A percentile compares a stretch with the other conserved stretches of the same genome.
These are phyloP conservation scores for Lactifluus echinatus DNA, from an alignment of 768 basidiomycete genomes.

Conservation along the genomic window DNA sequence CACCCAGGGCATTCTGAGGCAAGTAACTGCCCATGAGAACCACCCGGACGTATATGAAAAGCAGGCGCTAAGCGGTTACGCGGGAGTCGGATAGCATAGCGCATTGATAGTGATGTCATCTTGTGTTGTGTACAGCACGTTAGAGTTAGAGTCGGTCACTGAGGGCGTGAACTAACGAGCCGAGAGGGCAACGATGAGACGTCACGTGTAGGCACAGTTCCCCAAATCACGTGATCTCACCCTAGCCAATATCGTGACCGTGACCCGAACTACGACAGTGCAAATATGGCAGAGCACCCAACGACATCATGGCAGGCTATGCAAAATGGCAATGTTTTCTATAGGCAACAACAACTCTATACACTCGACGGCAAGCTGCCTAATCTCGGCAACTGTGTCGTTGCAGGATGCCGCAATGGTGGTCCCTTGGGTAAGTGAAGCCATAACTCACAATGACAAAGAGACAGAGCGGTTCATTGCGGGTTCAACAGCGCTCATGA, in stretches of 20 bases:
- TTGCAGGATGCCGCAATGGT: constrained; percentile 77
- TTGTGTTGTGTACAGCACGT: not conserved
- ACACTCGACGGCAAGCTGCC: constrained; percentile 71
- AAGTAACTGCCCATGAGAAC: not conserved
- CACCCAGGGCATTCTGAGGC: not conserved
- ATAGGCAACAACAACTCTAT: constrained; percentile 78
- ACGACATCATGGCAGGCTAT: constrained; percentile 87
- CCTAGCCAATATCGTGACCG: no score
- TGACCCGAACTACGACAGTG: no score
- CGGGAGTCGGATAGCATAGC: not conserved
- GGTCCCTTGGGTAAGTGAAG: constrained; percentile 71
- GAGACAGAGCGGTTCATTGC: not conserved
- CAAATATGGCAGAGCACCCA: constrained; percentile 64
- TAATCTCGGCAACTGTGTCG: constrained; percentile 67
- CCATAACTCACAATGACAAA: not conserved
- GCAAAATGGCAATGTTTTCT: constrained; percentile 81
- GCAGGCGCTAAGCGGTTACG: not conserved
- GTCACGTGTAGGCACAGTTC: no score
- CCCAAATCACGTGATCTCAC: no score
- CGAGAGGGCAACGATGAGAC: no score
- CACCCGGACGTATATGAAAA: not conserved
- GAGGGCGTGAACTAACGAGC: no score
- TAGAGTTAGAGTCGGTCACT: no score
- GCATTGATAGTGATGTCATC: not conserved
- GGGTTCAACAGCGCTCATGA: constrained; percentile 61